These are phyloP conservation scores for Inga oerstediana DNA, from an alignment of 306 rosid genomes.

Conservation along the genomic window DNA sequence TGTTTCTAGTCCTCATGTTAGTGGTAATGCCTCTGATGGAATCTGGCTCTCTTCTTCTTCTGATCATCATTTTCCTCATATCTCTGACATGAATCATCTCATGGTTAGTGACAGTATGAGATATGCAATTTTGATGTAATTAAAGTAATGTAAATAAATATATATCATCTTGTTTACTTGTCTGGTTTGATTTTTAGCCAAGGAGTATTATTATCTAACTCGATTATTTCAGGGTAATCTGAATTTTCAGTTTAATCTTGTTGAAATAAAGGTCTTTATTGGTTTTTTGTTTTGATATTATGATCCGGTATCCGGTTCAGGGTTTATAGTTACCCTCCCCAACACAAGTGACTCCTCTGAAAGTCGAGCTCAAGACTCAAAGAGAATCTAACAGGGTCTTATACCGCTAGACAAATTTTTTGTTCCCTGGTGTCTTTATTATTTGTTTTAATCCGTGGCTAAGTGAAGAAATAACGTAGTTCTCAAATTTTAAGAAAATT, in stretches of 20 bases:
- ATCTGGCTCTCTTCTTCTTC: slow-evolving; percentile 57
- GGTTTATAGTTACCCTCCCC: fast-evolving
- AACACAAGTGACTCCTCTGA: too few species aligned
- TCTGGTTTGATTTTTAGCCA: background rate
- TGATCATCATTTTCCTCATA: slow-evolving; percentile 53
- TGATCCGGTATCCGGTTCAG: too few species aligned
- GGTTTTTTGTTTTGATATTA: too few species aligned
- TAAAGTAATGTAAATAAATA: background rate
- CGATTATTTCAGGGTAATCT: too few species aligned
- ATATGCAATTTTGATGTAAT: slow-evolving; percentile 92
- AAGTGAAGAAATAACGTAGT: too few species aligned
- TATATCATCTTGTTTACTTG: background rate
- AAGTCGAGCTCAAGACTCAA: too few species aligned
- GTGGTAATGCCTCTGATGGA: slow-evolving; percentile 62
- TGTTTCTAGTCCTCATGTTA: slow-evolving; percentile 67
- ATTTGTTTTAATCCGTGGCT: too few species aligned
- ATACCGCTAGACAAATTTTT: too few species aligned
- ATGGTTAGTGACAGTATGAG: slow-evolving; percentile 98
- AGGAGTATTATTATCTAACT: too few species aligned
- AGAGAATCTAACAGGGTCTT: too few species aligned
- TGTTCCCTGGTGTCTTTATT: too few species aligned
- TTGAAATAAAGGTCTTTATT: background rate
- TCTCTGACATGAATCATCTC: slow-evolving; percentile 84
- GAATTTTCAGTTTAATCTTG: background rate
- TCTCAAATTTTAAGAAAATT: too few species aligned